A percentile compares a stretch with the other conserved stretches of the same genome.
Evolutionary conservation across 1,284 basidiomycete species (phyloP).

Genomic region (Cutaneotrichosporon sp.): DNA sequence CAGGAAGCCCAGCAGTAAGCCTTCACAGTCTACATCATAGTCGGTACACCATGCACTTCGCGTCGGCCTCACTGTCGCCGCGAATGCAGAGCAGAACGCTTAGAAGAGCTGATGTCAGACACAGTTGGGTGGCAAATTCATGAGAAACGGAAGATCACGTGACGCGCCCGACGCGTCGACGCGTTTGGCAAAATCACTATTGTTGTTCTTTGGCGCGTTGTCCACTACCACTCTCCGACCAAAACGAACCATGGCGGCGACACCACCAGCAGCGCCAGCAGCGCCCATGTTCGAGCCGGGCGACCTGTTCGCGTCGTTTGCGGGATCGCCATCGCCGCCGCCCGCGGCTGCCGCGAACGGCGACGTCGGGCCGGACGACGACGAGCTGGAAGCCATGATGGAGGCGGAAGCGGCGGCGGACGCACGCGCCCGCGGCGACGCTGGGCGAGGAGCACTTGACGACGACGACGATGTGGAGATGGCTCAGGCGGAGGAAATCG

Average conservation of each 20-base stretch:
- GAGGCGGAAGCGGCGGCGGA: constrained; percentile 17
- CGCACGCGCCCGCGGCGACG: not conserved
- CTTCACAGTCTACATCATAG: no score
- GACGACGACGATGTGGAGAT: not conserved
- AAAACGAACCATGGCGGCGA: not conserved
- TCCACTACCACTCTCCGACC: not conserved
- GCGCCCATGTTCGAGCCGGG: constrained; percentile 8
- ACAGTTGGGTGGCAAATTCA: no score
- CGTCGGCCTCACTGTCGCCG: no score
- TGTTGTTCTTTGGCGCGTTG: not conserved
- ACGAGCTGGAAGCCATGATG: constrained; percentile 24
- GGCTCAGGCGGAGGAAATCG: not conserved
- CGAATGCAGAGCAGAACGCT: no score
- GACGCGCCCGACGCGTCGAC: not conserved
- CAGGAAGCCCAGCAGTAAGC: no score
- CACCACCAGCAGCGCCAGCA: not conserved
- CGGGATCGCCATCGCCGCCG: not conserved
- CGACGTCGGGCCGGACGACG: constrained; percentile 13
- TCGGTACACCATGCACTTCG: no score
- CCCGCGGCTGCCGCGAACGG: no score
- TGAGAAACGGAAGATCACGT: no score
- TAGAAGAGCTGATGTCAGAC: no score
- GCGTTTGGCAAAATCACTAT: not conserved
- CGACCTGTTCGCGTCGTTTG: constrained; percentile 5
- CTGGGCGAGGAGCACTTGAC: not conserved